Base-by-base conservation (phyloP, 352 stramenopile genomes). In the Pythium pyrilobum region DNA sequence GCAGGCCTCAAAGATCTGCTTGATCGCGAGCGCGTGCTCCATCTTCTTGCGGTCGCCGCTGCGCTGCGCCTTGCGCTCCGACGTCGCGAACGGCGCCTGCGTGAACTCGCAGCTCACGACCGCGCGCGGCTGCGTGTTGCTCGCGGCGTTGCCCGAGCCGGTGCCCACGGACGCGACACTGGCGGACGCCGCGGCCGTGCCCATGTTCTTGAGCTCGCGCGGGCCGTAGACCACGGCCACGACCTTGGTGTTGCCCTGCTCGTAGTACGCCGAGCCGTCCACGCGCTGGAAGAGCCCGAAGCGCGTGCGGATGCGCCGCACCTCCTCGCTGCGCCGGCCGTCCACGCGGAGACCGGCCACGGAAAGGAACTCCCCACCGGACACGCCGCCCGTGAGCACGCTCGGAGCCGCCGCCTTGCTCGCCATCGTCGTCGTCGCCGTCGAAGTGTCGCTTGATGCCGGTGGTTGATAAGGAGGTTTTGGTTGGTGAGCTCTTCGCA, bases 1-100 rank as follows among this genome's bases (percentile, higher is more conserved):
- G 40, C 84, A 93, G 25, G 84, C 81, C 52, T 95, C 83, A 44
- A 97, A 97, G 42, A 95, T 95, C 69, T 96, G 82, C 67, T 97
- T 93, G 43, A 97, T 73, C 33, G 84, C 81, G 32, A 94, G 80
- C 53, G 85, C 87, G 52, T 89, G 79, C 66, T 96, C 89, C 48
- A 91, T 71, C 42, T 86, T 90, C 66, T 90, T 92, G 51, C 87
- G 74, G 62, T 97, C 89, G 43, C 83, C 85, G 39, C 72, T 74
- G 51, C 85, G 82, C 56, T 81, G 71, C 13, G 78, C 49, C 47
- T 92, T 92, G 58, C 87, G 81, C 59, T 96, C 86, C 25, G 74
- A 92, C 7, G 84, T 93, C 24, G 83, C 81, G 55, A 95, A 96
- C 23, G 87, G 66, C n/a, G 87, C 83, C 53, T 95, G 84, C 24